These are phyloP conservation scores for Populus simonii DNA, from an alignment of 345 rosid genomes.

Conservation along the genomic window DNA sequence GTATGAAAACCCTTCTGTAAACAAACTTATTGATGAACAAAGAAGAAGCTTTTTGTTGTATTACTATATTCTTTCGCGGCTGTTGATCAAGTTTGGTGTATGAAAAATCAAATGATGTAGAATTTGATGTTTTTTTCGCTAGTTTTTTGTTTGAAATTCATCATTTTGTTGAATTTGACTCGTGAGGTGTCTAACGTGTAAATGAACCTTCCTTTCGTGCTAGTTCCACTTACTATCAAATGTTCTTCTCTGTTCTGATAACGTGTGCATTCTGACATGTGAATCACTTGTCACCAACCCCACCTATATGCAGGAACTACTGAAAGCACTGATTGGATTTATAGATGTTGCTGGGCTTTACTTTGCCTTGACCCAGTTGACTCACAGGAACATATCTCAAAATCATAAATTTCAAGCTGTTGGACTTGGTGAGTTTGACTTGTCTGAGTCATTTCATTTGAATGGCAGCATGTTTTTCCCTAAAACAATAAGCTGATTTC, in stretches of 20 bases:
- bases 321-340: conserved; percentile 92
- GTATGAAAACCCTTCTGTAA: neutral
- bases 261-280: neutral
- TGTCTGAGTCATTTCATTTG: conserved; percentile 12
- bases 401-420: conserved; percentile 97
- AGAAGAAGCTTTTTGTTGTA: neutral
- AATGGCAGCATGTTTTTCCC: neutral
- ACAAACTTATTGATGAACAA: too few species aligned
- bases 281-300: neutral
- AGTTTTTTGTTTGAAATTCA: neutral
- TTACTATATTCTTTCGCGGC: neutral
- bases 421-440: conserved; percentile 71
- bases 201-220: neutral
- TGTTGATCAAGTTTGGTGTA: neutral
- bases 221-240: neutral
- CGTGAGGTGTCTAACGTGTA: neutral
- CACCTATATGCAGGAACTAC: conserved; percentile 57
- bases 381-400: conserved; percentile 94
- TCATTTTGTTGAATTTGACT: neutral
- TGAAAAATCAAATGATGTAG: neutral
- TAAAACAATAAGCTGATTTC: neutral
- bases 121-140: neutral
- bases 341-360: conserved; percentile 96
- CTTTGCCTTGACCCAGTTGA: conserved; percentile 83
- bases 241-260: neutral